These are phyloP conservation scores for Monosporascus sp. DNA, from an alignment of 2,329 filamentous ascomycete genomes.

Conservation along the genomic window DNA sequence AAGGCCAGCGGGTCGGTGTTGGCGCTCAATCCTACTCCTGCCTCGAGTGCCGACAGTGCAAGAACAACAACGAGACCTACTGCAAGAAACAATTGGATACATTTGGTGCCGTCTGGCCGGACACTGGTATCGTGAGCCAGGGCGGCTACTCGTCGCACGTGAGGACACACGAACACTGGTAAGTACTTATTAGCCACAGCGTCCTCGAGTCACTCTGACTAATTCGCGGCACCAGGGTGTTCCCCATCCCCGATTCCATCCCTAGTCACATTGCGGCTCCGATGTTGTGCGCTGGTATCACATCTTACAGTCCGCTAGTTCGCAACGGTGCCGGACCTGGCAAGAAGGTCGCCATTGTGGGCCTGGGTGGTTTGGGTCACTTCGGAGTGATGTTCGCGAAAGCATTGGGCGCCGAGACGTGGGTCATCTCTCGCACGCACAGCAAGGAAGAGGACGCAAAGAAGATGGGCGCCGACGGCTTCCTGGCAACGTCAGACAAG, in stretches of 20 bases:
- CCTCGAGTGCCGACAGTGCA: constrained; percentile 60
- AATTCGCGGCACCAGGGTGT: constrained; percentile 39
- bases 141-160: constrained; percentile 61
- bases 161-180: constrained; percentile 71
- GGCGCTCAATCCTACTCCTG: constrained; percentile 63
- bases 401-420: constrained; percentile 58
- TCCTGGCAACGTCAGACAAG: constrained; percentile 52
- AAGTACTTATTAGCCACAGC: constrained; percentile 8
- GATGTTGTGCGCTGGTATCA: constrained; percentile 82
- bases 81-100: constrained; percentile 57
- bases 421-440: constrained; percentile 56
- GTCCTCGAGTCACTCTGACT: not conserved
- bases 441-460: constrained; percentile 54
- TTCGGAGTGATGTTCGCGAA: constrained; percentile 66
- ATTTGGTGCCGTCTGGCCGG: constrained; percentile 52
- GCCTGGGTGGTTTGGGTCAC: constrained; percentile 67
- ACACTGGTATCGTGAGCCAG: constrained; percentile 57
- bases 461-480: constrained; percentile 56
- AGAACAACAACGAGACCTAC: constrained; percentile 63
- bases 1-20: constrained; percentile 62
- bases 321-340: constrained; percentile 71
- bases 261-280: constrained; percentile 60
- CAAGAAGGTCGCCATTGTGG: constrained; percentile 72
- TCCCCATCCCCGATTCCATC: constrained; percentile 72
- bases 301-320: constrained; percentile 71